These are phyloP conservation scores for Phytophthora nicotianae DNA, from an alignment of 352 stramenopile genomes.

Conservation along the genomic window DNA sequence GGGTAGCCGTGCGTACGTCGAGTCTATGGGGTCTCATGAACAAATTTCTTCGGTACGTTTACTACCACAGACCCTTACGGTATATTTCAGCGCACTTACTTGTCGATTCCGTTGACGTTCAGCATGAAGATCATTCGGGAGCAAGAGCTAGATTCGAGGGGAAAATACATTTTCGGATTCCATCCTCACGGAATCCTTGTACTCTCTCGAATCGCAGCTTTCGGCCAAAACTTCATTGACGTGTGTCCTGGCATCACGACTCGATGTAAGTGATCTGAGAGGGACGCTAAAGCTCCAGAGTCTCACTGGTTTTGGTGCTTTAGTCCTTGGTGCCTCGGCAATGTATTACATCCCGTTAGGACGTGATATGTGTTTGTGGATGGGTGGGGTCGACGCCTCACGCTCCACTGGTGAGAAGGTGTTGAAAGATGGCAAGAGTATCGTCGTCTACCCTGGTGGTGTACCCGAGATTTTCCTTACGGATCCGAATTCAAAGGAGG, in stretches of 20 bases:
- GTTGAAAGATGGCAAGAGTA: conserved; percentile 35
- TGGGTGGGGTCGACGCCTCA: conserved; percentile 49
- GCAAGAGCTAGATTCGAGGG: conserved; percentile 38
- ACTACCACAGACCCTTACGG: too few species aligned
- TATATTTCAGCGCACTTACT: too few species aligned
- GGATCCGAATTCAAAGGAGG: conserved; percentile 41
- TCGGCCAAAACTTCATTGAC: conserved; percentile 50
- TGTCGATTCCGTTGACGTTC: too few species aligned
- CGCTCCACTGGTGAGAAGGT: conserved; percentile 44
- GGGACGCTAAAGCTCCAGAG: too few species aligned
- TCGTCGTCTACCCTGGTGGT: conserved; percentile 49
- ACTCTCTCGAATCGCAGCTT: conserved; percentile 50
- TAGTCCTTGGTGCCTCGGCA: conserved; percentile 56
- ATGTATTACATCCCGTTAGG: conserved; percentile 68
- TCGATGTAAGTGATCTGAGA: too few species aligned
- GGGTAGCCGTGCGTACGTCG: conserved; percentile 36
- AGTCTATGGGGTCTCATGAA: conserved; percentile 41
- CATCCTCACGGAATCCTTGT: conserved; percentile 63
- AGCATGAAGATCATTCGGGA: conserved; percentile 47
- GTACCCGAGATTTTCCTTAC: conserved; percentile 48
- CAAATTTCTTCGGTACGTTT: conserved; percentile 36
- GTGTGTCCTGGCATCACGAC: too few species aligned
- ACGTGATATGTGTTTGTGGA: conserved; percentile 67
- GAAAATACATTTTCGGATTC: conserved; percentile 57
- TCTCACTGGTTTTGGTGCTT: background rate